phyloP scores from a whole-genome alignment of 2,329 filamentous ascomycete genomes.

The Cordyceps sp. region DNA sequence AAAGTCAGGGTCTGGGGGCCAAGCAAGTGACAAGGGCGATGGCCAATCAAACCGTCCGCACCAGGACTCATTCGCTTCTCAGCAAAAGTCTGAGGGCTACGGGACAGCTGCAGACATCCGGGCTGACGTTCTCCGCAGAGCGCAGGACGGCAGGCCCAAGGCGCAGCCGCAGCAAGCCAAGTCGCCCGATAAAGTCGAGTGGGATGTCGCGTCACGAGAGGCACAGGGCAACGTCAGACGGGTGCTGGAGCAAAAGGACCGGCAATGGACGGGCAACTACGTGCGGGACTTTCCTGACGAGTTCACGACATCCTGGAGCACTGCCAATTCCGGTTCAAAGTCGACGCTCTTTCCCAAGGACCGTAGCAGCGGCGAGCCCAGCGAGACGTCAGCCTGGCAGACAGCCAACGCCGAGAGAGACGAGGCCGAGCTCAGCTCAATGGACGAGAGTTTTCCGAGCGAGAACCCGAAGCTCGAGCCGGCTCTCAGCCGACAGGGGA shows the following conservation, averaged over 20 bases:
- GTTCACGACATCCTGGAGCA: constrained; percentile 25
- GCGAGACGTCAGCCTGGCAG: neutral
- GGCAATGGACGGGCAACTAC: constrained; percentile 27
- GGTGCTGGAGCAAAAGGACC: neutral
- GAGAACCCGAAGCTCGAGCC: constrained; percentile 11
- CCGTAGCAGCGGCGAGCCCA: neutral
- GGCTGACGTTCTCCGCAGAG: constrained; percentile 13
- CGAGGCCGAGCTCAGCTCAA: constrained; percentile 17
- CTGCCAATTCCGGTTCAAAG: constrained; percentile 9
- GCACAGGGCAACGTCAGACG: constrained; percentile 1
- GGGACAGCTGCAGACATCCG: constrained; percentile 16
- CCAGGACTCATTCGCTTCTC: neutral
- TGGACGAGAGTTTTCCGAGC: constrained; percentile 23
- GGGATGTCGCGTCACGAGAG: constrained; percentile 3
- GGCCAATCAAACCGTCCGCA: too few species aligned
- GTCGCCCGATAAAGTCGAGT: constrained; percentile 3
- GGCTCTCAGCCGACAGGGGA: constrained; percentile 11
- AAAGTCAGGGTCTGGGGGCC: too few species aligned
- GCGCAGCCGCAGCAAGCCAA: constrained; percentile 5
- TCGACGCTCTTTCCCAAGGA: constrained; percentile 10
- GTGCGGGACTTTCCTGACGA: constrained; percentile 35
- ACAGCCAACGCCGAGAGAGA: constrained; percentile 6
- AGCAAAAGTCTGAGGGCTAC: constrained; percentile 3
- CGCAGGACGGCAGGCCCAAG: constrained; percentile 7
- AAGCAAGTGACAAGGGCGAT: too few species aligned